Evolutionary conservation across 31 red algal species (phyloP), one percentile per base, ranked within the genome.

Genomic region (Asparagopsis taxiformis): DNA sequence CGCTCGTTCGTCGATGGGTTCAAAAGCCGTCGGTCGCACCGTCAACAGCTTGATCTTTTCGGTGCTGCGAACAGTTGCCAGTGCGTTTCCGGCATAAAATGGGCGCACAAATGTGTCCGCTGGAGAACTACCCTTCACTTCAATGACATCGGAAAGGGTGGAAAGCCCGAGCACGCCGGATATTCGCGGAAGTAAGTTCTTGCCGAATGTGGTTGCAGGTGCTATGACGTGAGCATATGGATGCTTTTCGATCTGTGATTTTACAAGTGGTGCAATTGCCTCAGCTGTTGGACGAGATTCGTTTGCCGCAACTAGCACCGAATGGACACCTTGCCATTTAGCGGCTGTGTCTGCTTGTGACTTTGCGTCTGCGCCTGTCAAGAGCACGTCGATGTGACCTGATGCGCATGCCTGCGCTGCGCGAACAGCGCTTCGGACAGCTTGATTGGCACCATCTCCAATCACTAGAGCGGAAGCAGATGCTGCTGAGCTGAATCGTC

Each of bases 11-110:
- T 37, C 78, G 31, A 84, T 74, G 15, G 73, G 59, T 33, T 75
- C 89, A 49, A 98, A 98, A 0, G 90, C 76, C 10, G 95, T 94
- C 0, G 82, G 44, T 25, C 95, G 84, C 36, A 99, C 81, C 2
- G 91, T 99, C 6, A 90, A 19, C 25, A 90, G 55, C 51, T 86
- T 87, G 8, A 82, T 35, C 26, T 36, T 33, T 25, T 97, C 93
- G 11, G 56, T 73, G 24, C 41, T 61, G 31, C 68, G 62, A 35
- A 94, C 95, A 3, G 65, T 90, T 36, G 84, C 91, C 15, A 99
- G 38, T 6, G 80, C 85, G 68, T 94, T 99, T 44, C 95, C 95
- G 0, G 95, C 95, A 51, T 99, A 99, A 36, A 99, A 87, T 11
- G 95, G 95, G 15, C 91, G 67, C 37, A 94, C 85, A 62, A 91